A percentile compares a stretch with the other conserved stretches of the same genome.
Conservation (phyloP, 371 early-diverging fungal genomes). For the Cokeromyces recurvatus region DNA sequence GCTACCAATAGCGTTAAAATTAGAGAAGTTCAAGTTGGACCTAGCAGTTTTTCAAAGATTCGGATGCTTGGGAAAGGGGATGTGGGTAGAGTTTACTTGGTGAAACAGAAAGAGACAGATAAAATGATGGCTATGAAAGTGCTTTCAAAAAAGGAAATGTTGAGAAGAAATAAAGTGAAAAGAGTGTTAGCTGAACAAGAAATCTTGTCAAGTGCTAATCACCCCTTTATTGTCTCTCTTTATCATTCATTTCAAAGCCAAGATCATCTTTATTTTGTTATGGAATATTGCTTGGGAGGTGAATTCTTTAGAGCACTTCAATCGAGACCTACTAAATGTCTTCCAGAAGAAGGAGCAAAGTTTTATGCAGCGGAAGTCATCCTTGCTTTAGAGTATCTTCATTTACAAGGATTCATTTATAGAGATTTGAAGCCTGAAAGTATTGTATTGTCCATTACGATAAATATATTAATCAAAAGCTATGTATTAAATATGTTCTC, state of each 20-base stretch:
- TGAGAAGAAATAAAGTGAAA: constrained; percentile 92
- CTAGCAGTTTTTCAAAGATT: constrained; percentile 71
- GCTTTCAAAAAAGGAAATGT: constrained; percentile 91
- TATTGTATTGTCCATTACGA: too few species aligned
- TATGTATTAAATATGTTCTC: too few species aligned
- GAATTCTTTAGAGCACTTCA: constrained; percentile 93
- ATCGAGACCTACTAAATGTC: constrained; percentile 74
- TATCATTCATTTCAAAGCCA: constrained; percentile 96
- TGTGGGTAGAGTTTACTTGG: constrained; percentile 94
- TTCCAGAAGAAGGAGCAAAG: constrained; percentile 84
- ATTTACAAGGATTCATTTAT: constrained; percentile 93
- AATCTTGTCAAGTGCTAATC: constrained; percentile 87
- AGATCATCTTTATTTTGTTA: constrained; percentile 91
- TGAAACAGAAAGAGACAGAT: constrained; percentile 78
- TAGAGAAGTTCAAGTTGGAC: constrained; percentile 45
- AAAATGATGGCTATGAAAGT: constrained; percentile 89
- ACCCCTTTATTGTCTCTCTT: constrained; percentile 96
- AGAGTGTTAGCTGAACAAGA: constrained; percentile 95
- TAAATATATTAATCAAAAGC: not conserved
- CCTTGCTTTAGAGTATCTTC: constrained; percentile 89
- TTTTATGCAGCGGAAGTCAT: constrained; percentile 98
- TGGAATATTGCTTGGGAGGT: constrained; percentile 99
- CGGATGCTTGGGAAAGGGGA: constrained; percentile 93
- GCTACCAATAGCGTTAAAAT: constrained; percentile 80
- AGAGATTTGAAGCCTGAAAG: constrained; percentile 99